Conservation (phyloP, 2,329 filamentous ascomycete species). For the Thielaviopsis punctulata region DNA sequence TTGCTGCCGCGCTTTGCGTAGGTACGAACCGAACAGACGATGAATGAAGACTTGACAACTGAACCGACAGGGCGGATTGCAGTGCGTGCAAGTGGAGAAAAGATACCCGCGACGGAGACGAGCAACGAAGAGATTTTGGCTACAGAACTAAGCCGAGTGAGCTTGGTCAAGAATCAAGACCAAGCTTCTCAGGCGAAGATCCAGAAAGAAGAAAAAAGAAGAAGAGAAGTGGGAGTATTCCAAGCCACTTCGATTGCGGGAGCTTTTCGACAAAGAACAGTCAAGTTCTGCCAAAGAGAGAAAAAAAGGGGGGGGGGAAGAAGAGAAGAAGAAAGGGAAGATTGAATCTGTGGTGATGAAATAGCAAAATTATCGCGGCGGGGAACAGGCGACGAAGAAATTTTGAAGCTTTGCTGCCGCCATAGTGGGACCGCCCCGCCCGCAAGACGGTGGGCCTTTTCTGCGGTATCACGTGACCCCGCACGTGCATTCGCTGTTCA, state of each 20-base stretch:
- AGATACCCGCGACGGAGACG: slow-evolving; percentile 35
- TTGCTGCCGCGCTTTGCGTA: slow-evolving; percentile 39
- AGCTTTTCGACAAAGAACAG: slow-evolving; percentile 12
- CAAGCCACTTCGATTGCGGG: slow-evolving; percentile 1
- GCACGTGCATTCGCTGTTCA: no score
- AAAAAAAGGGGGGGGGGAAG: slow-evolving; percentile 5
- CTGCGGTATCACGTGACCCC: background rate
- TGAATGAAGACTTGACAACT: slow-evolving; percentile 7
- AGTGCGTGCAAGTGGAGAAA: slow-evolving; percentile 30
- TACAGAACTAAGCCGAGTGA: slow-evolving; percentile 1
- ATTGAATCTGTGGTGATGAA: slow-evolving; percentile 5
- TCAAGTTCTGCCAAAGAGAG: slow-evolving; percentile 10
- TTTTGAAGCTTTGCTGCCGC: slow-evolving; percentile 18
- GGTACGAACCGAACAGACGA: slow-evolving; percentile 28
- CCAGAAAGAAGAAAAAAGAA: background rate
- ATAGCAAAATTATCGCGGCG: slow-evolving; percentile 7
- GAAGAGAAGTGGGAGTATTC: background rate
- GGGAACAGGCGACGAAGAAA: slow-evolving; percentile 16
- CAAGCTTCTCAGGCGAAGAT: slow-evolving; percentile 1
- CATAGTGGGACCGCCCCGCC: slow-evolving; percentile 6
- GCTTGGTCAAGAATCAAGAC: slow-evolving; percentile 2
- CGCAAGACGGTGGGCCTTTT: background rate
- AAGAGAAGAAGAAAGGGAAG: slow-evolving; percentile 1
- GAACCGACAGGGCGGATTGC: slow-evolving; percentile 51
- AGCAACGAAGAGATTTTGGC: slow-evolving; percentile 15